Base-by-base conservation (phyloP, 305 asterid species). In the Fraxinus floribunda region DNA sequence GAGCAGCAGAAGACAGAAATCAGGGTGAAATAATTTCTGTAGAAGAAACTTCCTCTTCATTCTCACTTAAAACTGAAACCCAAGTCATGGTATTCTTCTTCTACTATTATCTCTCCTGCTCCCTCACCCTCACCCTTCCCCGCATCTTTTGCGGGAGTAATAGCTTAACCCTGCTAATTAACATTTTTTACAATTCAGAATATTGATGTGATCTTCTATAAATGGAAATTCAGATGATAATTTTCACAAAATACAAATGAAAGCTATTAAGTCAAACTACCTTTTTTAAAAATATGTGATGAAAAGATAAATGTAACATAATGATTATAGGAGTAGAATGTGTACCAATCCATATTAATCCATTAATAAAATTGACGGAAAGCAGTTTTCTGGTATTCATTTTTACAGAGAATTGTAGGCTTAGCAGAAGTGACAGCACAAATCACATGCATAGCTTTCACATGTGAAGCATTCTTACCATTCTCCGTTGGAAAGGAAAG, bases 401-500 rank as follows among this genome's bases (percentile, higher is more conserved):
- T n/a, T 57, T 20, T 7, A 18, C 64, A 73, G 20, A 78, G 35
- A 41, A 13, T 6, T 36, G 39, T 36, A 70, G 9, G 1, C 30
- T 41, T 66, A 18, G 30, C 18, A 77, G 10, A 77, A 75, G 24
- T 74, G 75, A 84, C 15, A 66, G 46, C 52, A 77, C 13, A 78
- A 75, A 76, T 62, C 38, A 82, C 26, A 82, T 49, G 85, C 77
- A 81, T 4, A 13, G 72, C 52, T 82, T 77, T 60, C 30, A 72
- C 18, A 76, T 15, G 49, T 16, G 24, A 79, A 82, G 70, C 35
- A 77, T 83, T 70, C 91, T 87, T 88, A 95, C 99, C 99, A 95
- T 89, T 95, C 98, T 5, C 99, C 99, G 72, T 93, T 95, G 74
- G 99, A 94, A 81, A 95, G 98, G 87, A 95, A 93, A 74, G 92